Evolutionary conservation across 495 filamentous ascomycete genomes (phyloP), one percentile per base, ranked within the genome.

Genomic region (Neurospora hispaniola): DNA sequence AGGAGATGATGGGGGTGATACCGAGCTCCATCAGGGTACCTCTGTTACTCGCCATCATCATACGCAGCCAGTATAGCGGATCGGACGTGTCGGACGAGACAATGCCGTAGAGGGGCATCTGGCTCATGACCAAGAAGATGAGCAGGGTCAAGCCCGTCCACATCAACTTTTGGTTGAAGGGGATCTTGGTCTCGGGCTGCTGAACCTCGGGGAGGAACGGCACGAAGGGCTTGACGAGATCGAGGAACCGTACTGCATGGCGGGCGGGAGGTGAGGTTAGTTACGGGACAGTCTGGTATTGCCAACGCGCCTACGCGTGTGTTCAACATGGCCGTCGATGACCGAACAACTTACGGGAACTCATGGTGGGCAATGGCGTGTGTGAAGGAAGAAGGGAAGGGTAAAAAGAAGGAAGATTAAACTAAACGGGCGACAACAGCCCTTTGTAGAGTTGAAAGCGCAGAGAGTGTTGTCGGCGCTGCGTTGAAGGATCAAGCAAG

Each of bases 51-150:
- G 96, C 96, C 87, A 98, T 85, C 94, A 99, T 97, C 95, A 98
- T 98, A 81, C 96, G 91, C 78, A 99, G 89, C 96, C 96, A 99
- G 90, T 98, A 99, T 79, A 99, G 86, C 74, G 96, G 96, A 86
- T 99, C 96, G 54, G 93, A 96, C 71, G 91, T 94, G 85, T 99
- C 96, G 74, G 95, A 97, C 71, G 95, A 96, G 76, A 97, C 94
- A 82, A 96, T 97, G 83, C 94, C 93, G 78, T 96, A 97, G 74
- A 96, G 84, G 74, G 96, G 96, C 96, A 99, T 98, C 85, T 99
- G 96, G 85, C 93, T 97, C 96, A 99, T 99, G 81, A 99, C 95
- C 91, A 99, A 87, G 89, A 98, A 99, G 85, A 98, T 96, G 79
- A 98, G 85, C 76, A 98, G 87, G 72, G 95, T 98, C 84, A 97